Evolutionary conservation across 108 stramenopile genomes (phyloP).

Genomic region (Pseudonitzschia pungens): DNA sequence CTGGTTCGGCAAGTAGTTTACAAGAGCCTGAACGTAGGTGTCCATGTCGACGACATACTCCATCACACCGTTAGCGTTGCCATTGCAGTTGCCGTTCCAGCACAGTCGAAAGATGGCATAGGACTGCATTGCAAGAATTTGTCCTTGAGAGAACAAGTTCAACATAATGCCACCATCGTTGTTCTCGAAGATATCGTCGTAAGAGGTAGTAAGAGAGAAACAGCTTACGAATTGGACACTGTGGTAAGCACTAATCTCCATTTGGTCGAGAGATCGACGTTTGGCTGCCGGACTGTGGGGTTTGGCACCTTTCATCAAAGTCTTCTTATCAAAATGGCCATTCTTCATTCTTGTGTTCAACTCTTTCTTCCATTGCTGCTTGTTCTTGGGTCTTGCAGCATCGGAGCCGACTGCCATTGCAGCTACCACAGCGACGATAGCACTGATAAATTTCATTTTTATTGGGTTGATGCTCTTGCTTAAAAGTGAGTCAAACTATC

Average conservation of each 20-base stretch:
- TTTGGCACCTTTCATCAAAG: slow-evolving; percentile 30
- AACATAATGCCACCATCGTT: background rate
- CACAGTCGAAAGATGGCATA: slow-evolving; percentile 48
- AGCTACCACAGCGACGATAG: slow-evolving; percentile 7
- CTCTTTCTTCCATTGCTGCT: slow-evolving; percentile 1
- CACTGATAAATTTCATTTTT: slow-evolving; percentile 10
- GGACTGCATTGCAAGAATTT: slow-evolving; percentile 36
- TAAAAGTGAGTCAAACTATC: no score
- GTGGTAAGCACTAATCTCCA: slow-evolving; percentile 32
- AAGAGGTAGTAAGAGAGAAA: slow-evolving; percentile 25
- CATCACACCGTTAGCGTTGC: background rate
- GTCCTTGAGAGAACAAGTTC: background rate
- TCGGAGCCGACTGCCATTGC: slow-evolving; percentile 11
- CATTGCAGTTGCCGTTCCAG: slow-evolving; percentile 23
- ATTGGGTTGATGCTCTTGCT: background rate
- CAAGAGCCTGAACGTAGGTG: slow-evolving; percentile 40
- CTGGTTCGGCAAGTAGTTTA: slow-evolving; percentile 42
- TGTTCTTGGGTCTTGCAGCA: background rate
- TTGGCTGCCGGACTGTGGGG: slow-evolving; percentile 35
- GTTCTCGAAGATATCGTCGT: slow-evolving; percentile 35
- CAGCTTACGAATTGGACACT: slow-evolving; percentile 37
- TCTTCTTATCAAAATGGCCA: slow-evolving; percentile 28
- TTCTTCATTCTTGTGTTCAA: slow-evolving; percentile 22
- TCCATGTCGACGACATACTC: slow-evolving; percentile 50
- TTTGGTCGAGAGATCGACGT: slow-evolving; percentile 23